Evolutionary conservation across 306 rosid species (phyloP), one percentile per base, ranked within the genome.

Genomic region (Carpinus viminea): DNA sequence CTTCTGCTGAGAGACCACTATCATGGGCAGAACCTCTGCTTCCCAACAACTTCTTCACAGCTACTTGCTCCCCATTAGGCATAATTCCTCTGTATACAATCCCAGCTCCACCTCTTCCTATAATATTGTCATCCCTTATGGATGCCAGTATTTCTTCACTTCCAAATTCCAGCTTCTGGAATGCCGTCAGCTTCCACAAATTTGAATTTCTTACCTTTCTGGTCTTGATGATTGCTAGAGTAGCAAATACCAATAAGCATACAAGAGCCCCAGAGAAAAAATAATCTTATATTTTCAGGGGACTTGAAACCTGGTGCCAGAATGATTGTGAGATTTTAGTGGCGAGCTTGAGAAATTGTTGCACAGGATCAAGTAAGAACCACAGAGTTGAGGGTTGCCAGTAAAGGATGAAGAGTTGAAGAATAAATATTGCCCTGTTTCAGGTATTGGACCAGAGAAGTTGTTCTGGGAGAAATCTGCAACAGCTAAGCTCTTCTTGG

Each of bases 51-150:
- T 92, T 94, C 85, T 94, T 94, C 76, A 94, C 93, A 2, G 98
- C 98, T 73, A 94, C 89, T 77, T 85, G 76, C 77, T 94, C 98
- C 2, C 96, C 97, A 68, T 81, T 94, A 3, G 89, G 84, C 97
- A 94, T 89, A 8, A 78, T 83, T 77, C 98, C 98, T 59, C 83
- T 80, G 80, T 90, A 94, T 12, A 94, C 98, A 70, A 89, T 85
- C n/a, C 98, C 98, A 54, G 98, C 98, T 46, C 97, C 98, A 0
- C 98, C 98, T 74, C 87, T 89, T 80, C 98, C 98, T 46, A 94
- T 94, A 51, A 88, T 82, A 78, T 89, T 94, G 91, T 79, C 79
- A 10, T 94, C 98, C 70, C 90, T 94, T n/a, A 92, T 56, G 84
- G 96, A 94, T 41, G 85, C 92, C 64, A 88, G 34, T 47, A 94